phyloP scores from a whole-genome alignment of 164 flowering plant species.

The Vitis labrusca region DNA sequence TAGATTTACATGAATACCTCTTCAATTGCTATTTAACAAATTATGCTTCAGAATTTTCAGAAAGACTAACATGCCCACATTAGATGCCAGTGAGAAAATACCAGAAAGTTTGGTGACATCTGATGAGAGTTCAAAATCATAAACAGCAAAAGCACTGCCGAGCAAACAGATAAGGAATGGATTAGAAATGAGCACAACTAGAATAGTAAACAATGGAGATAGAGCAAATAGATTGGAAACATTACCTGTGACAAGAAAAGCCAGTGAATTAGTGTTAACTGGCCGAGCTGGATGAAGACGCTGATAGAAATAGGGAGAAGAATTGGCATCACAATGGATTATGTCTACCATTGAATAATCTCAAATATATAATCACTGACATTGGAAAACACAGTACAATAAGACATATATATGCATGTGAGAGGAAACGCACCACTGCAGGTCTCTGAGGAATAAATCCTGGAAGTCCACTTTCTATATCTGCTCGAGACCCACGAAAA shows the following conservation, averaged over 20 bases:
- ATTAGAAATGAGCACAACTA: constrained; percentile 3
- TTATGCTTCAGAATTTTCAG: constrained; percentile 1
- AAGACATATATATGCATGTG: background rate
- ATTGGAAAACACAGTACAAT: background rate
- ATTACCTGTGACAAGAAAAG: constrained; percentile 85
- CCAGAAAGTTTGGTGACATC: constrained; percentile 95
- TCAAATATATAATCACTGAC: background rate
- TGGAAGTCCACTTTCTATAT: constrained; percentile 68
- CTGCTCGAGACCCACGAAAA: constrained; percentile 73
- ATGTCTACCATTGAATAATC: background rate
- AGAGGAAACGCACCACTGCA: constrained; percentile 40
- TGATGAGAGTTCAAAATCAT: constrained; percentile 89
- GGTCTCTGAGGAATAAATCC: constrained; percentile 65
- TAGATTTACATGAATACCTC: constrained; percentile 1
- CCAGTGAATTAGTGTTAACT: constrained; percentile 75
- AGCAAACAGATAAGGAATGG: background rate
- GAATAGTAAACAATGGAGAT: background rate
- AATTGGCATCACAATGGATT: constrained; percentile 4
- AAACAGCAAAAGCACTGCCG: constrained; percentile 77
- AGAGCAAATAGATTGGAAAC: background rate
- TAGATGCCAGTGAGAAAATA: constrained; percentile 23
- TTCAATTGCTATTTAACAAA: background rate
- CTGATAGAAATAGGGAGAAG: constrained; percentile 33
- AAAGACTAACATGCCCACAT: background rate
- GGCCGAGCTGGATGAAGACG: constrained; percentile 77